A percentile compares a stretch with the other conserved stretches of the same genome.
Conservation (phyloP, 2,329 filamentous ascomycete genomes). For the Colletotrichum navitas region DNA sequence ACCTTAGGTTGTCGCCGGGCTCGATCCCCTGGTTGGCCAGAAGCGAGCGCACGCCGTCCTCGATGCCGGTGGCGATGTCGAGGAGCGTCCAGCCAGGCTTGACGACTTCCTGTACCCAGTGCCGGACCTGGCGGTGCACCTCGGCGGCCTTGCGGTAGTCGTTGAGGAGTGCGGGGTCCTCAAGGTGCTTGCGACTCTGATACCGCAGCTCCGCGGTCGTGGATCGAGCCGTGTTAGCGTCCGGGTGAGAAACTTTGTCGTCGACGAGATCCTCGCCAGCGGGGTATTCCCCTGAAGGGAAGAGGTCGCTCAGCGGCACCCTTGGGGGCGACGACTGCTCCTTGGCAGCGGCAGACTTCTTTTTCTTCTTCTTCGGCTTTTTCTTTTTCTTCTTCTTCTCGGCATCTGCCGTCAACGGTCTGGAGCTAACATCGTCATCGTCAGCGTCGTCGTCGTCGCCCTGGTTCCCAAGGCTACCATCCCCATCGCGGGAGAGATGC, state of each 20-base stretch:
- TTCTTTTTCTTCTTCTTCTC: conserved; percentile 38
- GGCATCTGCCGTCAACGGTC: not conserved
- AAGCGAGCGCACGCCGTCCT: conserved; percentile 82
- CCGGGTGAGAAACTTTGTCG: conserved; percentile 21
- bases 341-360: conserved; percentile 42
- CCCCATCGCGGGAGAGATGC: conserved; percentile 58
- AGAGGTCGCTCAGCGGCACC: conserved; percentile 50
- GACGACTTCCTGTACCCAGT: conserved; percentile 84
- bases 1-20: conserved; percentile 82
- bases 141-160: conserved; percentile 90
- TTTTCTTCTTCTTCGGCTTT: conserved; percentile 43
- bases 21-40: conserved; percentile 82
- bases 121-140: conserved; percentile 87
- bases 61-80: conserved; percentile 89
- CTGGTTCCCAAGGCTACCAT: conserved; percentile 53
- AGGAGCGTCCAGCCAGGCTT: conserved; percentile 85
- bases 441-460: conserved; percentile 49
- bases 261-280: conserved; percentile 49
- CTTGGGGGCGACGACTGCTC: conserved; percentile 52
- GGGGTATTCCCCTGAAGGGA: conserved; percentile 47
- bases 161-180: conserved; percentile 72
- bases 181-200: conserved; percentile 44
- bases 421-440: conserved; percentile 38
- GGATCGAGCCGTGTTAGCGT: conserved; percentile 42
- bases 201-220: conserved; percentile 47